Base-by-base conservation (phyloP, 495 filamentous ascomycete species). In the Bacidia rubella region DNA sequence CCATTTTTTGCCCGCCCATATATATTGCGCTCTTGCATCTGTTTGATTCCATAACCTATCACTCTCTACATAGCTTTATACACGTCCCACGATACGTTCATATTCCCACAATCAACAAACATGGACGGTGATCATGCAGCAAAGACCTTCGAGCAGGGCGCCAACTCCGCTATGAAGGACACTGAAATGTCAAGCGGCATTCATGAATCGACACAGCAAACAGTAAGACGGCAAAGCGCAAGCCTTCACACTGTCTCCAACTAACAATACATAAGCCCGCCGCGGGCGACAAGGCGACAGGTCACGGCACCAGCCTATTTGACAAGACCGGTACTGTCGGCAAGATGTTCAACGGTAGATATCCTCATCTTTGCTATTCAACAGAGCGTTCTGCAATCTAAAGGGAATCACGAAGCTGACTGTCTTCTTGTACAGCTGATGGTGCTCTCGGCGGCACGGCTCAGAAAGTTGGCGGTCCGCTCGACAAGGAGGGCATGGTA, bases 381-480 rank as follows among this genome's bases (percentile, higher is more conserved):
- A n/a, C n/a, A n/a, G n/a, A n/a, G n/a, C n/a, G n/a, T n/a, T n/a
- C n/a, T n/a, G n/a, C n/a, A n/a, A n/a, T n/a, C n/a, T n/a, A n/a
- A n/a, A n/a, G n/a, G n/a, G n/a, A 22, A 5, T 4, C 9, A 11
- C 4, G 9, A 26, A 20, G 51, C 51, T 53, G 24, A 54, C 26
- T 11, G 5, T 24, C 59, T 15, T 27, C 17, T 11, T 47, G 41
- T 25, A 24, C 39, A 75, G 73, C 70, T 11, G 67, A 78, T 12
- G 75, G 78, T 22, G 63, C 66, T 0, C 66, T 81, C 29, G 74
- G 77, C 15, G 68, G 72, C 26, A 67, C 66, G 4, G 73, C 69
- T 4, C 65, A 81, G 48, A 69, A 62, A 32, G 53, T 81, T 7
- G 75, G 77, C n/a, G 78, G 77, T 0, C 74, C 75, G 0, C 64